Base-by-base conservation (phyloP, 164 flowering plant genomes). In the Magnolia kwangsiensis region DNA sequence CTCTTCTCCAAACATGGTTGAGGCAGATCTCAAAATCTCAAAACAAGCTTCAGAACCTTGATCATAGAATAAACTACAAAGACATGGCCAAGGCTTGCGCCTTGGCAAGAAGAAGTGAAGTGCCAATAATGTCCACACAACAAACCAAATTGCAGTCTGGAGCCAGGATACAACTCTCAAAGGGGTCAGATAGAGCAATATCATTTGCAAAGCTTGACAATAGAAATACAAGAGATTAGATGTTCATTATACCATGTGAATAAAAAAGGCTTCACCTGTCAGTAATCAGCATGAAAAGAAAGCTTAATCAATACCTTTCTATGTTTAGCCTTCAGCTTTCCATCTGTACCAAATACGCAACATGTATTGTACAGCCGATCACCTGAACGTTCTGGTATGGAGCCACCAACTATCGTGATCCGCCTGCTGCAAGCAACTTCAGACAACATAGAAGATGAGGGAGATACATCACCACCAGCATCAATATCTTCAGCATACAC, bases 401-500 rank as follows among this genome's bases (percentile, higher is more conserved):
- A 96, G 49, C 99, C 99, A 74, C 99, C 99, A 81, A 96, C 90
- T 68, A 93, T 85, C 1, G 98, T 94, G 81, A 96, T 87, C 75
- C 89, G 83, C 74, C 87, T 80, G 74, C 69, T 78, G n/a, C 82
- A 78, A 69, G 99, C 83, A 81, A 82, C 86, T 85, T 92, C 97
- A 78, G 99, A 96, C 61, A 93, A 79, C 99, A 96, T 96, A 16
- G 90, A 87, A 13, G 93, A 86, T 37, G 99, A 93, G 69, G 97
- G 98, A 76, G 99, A 92, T 61, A 90, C 86, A 79, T 86, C 90
- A 71, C 88, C 87, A 55, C 98, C 98, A n/a, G 88, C 94, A 82
- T 92, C 96, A 81, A 93, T 93, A 63, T 92, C 98, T 82, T 96
- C 99, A 29, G 98, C 98, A 83, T 90, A 96, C 20, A 85, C 87